These are phyloP conservation scores for Cucurbita pepo DNA, from an alignment of 306 rosid genomes.

Conservation along the genomic window DNA sequence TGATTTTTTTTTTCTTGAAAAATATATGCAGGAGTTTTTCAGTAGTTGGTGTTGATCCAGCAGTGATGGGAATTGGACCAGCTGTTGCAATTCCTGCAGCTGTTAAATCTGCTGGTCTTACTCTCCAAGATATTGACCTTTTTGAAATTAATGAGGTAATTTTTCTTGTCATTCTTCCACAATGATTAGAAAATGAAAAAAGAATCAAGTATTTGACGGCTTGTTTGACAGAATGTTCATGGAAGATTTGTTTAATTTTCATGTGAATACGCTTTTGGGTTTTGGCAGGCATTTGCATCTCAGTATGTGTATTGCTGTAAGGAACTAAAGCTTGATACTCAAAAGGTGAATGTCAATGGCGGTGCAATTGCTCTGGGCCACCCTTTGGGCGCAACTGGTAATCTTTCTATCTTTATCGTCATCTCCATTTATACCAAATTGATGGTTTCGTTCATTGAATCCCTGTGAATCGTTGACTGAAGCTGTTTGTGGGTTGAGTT, in stretches of 20 bases:
- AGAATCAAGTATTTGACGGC: background rate
- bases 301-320: conserved; percentile 67
- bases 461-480: background rate
- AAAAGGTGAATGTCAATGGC: conserved; percentile 73
- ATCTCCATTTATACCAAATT: background rate
- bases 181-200: background rate
- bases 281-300: conserved; percentile 77
- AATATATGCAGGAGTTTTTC: conserved; percentile 51
- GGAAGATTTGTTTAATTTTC: background rate
- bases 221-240: background rate
- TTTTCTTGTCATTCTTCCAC: background rate
- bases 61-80: conserved; percentile 90
- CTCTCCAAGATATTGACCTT: conserved; percentile 46
- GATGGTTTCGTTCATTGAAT: background rate
- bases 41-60: conserved; percentile 91
- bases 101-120: conserved; percentile 79
- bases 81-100: conserved; percentile 87
- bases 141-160: conserved; percentile 81
- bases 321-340: conserved; percentile 67
- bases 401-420: background rate
- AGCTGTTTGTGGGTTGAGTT: background rate
- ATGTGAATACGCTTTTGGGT: background rate
- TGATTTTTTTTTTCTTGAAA: background rate
- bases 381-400: conserved; percentile 92
- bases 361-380: conserved; percentile 94